Evolutionary conservation across 2,329 filamentous ascomycete species (phyloP), one percentile per base, ranked within the genome.

Genomic region (Magnaporthiopsis poae): DNA sequence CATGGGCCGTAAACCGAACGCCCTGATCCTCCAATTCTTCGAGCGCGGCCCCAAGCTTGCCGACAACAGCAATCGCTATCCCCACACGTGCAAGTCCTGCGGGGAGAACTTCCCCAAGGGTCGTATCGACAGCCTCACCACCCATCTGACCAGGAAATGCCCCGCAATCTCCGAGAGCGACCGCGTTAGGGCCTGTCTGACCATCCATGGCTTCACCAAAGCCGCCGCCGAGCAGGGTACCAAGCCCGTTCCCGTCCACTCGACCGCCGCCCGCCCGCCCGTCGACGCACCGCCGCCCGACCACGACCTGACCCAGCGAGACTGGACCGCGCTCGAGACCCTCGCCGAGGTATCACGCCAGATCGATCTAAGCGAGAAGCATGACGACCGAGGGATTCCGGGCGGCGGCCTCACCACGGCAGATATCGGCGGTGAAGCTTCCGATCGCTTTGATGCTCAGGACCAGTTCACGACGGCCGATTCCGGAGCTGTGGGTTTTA

Each of bases 101-200:
- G 91, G 91, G 71, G 90, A 95, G 77, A 89, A 90, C 76, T 96
- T 96, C 69, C 90, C 91, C 69, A 96, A 96, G 75, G 93, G 93
- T 68, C 87, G 93, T 69, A 89, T 91, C 73, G 93, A 97, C 74
- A 91, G 87, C 72, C 79, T 97, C 68, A 90, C 87, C 61, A 88
- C 84, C 69, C 93, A 97, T 74, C 83, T 96, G 66, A 88, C 91
- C 65, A 95, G 93, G 76, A 92, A 90, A 81, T 97, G 93, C 75
- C 90, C 90, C 60, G 90, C 89, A 66, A 88, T 96, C 65, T 86
- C 88, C 69, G 81, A 90, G 69, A 83, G 85, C 67, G 91, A 95
- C 74, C 87, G 90, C 66, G 87, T 91, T 78, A 88, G 89, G 72
- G 90, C 90, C 67, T 84, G 89, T 70, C 80, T 91, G 68, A 86